phyloP scores from a whole-genome alignment of 768 basidiomycete genomes.

The Amanita thiersii region DNA sequence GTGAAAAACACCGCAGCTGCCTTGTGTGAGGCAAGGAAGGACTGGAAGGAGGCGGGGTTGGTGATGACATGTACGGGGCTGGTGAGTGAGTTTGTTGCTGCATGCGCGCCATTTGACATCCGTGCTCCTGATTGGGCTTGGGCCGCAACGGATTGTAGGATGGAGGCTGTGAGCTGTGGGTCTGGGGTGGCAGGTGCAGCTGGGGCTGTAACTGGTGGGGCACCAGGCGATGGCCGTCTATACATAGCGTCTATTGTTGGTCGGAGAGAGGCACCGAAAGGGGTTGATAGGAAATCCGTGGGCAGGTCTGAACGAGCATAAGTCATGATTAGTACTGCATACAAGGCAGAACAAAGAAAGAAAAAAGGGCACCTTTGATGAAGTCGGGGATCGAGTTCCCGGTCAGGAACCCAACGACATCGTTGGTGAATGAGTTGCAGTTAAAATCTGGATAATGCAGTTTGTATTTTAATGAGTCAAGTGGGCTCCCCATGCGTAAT shows the following conservation, averaged over 20 bases:
- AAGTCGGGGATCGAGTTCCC: slow-evolving; percentile 74
- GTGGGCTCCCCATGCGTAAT: too few species aligned
- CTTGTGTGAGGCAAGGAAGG: slow-evolving; percentile 54
- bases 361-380: slow-evolving; percentile 58
- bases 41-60: slow-evolving; percentile 64
- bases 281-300: slow-evolving; percentile 81
- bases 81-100: slow-evolving; percentile 41
- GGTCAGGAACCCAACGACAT: slow-evolving; percentile 80
- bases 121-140: slow-evolving; percentile 31
- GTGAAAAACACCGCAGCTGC: slow-evolving; percentile 82
- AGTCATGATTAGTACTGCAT: not conserved
- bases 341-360: not conserved
- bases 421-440: slow-evolving; percentile 92
- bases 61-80: slow-evolving; percentile 66
- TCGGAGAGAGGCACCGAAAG: slow-evolving; percentile 77
- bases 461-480: too few species aligned
- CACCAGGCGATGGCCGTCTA: slow-evolving; percentile 43
- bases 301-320: slow-evolving; percentile 54
- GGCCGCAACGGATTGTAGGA: slow-evolving; percentile 50
- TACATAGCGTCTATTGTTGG: slow-evolving; percentile 94
- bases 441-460: slow-evolving; percentile 68
- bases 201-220: slow-evolving; percentile 23
- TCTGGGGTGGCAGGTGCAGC: slow-evolving; percentile 28
- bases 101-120: slow-evolving; percentile 14
- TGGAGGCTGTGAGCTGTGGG: slow-evolving; percentile 40